Evolutionary conservation across 352 stramenopile genomes (phyloP), one percentile per base, ranked within the genome.

Genomic region (Pseudoperonospora humuli): DNA sequence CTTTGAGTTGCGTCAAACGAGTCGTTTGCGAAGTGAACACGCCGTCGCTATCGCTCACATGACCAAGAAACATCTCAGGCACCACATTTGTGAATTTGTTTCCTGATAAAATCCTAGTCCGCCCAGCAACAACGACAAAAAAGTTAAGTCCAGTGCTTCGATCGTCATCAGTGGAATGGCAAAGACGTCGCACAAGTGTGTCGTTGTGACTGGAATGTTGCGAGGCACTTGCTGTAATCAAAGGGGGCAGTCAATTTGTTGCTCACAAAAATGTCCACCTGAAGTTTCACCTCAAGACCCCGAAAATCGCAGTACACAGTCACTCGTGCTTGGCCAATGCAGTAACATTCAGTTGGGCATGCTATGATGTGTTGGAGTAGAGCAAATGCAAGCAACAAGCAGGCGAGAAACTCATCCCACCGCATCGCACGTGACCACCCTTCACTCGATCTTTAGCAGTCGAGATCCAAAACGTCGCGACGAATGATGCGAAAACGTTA

Each of bases 281-380:
- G 6, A 39, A 34, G 39, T n/a, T 48, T 47, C 23, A 86, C 78
- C 53, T 68, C 39, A 27, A 91, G 70, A 1, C 52, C 70, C 18
- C 70, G 72, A 32, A 84, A 88, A 47, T 91, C 75, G 43, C 79
- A 88, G 51, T 86, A 81, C 7, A 91, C 78, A 11, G 72, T 75
- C 14, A 88, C 63, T 18, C 74, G 70, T 18, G 62, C 57, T n/a
- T 59, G 54, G 17, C 75, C 75, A 28, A 86, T 76, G 54, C 79
- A 92, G 23, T 78, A 57, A 20, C 76, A 89, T 17, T 64, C 56
- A 0, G 47, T 52, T 8, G 79, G 76, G 21, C 74, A 89, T 14
- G 50, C 48, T 2, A 39, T 28, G 3, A 32, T 24, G 7, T 7
- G 27, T 25, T 38, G 15, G 3, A 58, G 19, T 38, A 49, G 26